Evolutionary conservation across 805 yeast species (phyloP).

Genomic region (Kluyveromyces siamensis): DNA sequence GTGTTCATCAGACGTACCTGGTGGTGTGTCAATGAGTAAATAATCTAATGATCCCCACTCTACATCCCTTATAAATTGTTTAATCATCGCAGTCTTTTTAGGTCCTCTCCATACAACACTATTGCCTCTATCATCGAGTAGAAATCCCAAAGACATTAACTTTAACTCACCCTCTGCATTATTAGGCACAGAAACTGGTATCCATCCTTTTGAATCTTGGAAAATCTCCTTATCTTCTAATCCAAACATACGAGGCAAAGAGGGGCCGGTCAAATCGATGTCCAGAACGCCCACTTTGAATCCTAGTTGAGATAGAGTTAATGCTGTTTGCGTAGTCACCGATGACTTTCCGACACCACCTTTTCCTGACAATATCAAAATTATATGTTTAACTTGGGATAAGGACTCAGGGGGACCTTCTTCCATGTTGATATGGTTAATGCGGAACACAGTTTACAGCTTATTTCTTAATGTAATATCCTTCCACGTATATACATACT

Average conservation of each 20-base stretch:
- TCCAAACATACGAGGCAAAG: constrained; percentile 94
- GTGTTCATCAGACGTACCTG: constrained; percentile 98
- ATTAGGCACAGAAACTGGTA: constrained; percentile 54
- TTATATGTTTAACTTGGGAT: constrained; percentile 58
- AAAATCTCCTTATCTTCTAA: constrained; percentile 70
- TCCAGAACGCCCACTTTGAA: constrained; percentile 88
- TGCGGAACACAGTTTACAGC: not conserved
- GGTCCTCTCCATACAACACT: constrained; percentile 99
- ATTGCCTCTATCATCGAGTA: constrained; percentile 74
- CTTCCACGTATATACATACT: not conserved
- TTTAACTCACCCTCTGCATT: constrained; percentile 39
- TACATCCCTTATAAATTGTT: constrained; percentile 86
- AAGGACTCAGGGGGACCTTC: constrained; percentile 28
- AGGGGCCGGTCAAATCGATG: constrained; percentile 94
- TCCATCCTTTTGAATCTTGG: constrained; percentile 83
- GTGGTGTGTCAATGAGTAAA: constrained; percentile 91
- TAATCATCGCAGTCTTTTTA: constrained; percentile 93
- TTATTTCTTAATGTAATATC: not conserved
- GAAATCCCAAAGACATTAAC: constrained; percentile 83
- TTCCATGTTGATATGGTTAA: constrained; percentile 3
- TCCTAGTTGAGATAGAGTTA: constrained; percentile 64
- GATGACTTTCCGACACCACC: constrained; percentile 98
- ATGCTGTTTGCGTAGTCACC: constrained; percentile 87
- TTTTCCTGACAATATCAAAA: constrained; percentile 82
- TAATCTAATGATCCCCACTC: constrained; percentile 77